Evolutionary conservation across 2,329 filamentous ascomycete species (phyloP).

Genomic region (Biscogniauxia sp.): DNA sequence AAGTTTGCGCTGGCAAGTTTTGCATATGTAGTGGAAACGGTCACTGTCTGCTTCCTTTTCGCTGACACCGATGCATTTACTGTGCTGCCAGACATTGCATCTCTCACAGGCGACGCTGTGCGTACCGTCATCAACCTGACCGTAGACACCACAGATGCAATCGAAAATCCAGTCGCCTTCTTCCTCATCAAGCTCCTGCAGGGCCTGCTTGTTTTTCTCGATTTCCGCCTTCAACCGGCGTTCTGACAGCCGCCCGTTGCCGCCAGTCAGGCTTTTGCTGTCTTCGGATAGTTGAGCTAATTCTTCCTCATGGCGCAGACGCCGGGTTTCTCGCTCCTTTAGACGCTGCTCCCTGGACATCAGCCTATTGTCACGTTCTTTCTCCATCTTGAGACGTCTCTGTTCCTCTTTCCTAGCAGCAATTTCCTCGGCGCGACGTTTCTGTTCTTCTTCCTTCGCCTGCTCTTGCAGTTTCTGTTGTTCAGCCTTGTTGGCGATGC

Average conservation of each 20-base stretch:
- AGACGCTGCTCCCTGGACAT: slow-evolving; percentile 83
- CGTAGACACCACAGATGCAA: slow-evolving; percentile 86
- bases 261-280: slow-evolving; percentile 57
- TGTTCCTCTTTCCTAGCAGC: slow-evolving; percentile 67
- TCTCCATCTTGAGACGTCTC: slow-evolving; percentile 56
- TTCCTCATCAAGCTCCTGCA: slow-evolving; percentile 65
- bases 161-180: slow-evolving; percentile 94
- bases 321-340: slow-evolving; percentile 80
- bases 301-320: slow-evolving; percentile 81
- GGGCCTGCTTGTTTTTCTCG: slow-evolving; percentile 72
- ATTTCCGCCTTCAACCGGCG: slow-evolving; percentile 80
- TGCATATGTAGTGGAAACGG: slow-evolving; percentile 85
- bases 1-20: slow-evolving; percentile 67
- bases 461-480: slow-evolving; percentile 73
- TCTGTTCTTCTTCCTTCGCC: slow-evolving; percentile 67
- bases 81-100: slow-evolving; percentile 97
- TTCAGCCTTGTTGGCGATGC: slow-evolving; percentile 79
- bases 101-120: slow-evolving; percentile 92
- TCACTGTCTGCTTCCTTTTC: slow-evolving; percentile 77
- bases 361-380: slow-evolving; percentile 75
- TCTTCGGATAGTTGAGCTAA: slow-evolving; percentile 76
- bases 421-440: slow-evolving; percentile 60
- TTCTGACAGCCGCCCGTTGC: slow-evolving; percentile 67
- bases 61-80: slow-evolving; percentile 80
- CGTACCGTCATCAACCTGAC: slow-evolving; percentile 89